Evolutionary conservation across 2,329 filamentous ascomycete genomes (phyloP).

Genomic region (Aspergillus eucalypticola): DNA sequence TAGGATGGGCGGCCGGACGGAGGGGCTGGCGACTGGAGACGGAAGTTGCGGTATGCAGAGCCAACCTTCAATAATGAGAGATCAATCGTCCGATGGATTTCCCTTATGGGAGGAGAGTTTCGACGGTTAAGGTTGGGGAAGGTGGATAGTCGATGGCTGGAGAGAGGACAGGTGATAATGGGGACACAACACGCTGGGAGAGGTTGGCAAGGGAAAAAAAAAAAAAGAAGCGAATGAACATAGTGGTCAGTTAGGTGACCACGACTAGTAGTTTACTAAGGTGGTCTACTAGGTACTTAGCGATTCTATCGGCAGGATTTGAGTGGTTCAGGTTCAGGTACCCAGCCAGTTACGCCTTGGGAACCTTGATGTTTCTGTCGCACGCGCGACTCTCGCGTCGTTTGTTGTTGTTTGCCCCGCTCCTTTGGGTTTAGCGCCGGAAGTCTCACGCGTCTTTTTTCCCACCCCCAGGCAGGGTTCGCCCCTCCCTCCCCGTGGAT

Average conservation of each 20-base stretch:
- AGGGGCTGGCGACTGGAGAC: constrained; percentile 17
- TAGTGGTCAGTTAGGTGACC: constrained; percentile 6
- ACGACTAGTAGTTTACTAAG: background rate
- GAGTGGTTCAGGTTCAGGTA: constrained; percentile 7
- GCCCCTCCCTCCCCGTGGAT: constrained; percentile 6
- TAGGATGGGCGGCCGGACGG: constrained; percentile 11
- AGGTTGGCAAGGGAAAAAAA: background rate
- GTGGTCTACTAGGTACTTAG: background rate
- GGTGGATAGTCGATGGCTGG: constrained; percentile 8
- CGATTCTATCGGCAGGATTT: background rate
- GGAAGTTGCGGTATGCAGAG: constrained; percentile 31
- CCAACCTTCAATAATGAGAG: constrained; percentile 17
- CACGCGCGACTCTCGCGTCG: constrained; percentile 32
- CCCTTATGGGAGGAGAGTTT: constrained; percentile 20
- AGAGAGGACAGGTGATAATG: background rate
- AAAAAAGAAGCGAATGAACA: constrained; percentile 16
- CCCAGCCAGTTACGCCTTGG: constrained; percentile 4
- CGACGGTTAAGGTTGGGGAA: constrained; percentile 8
- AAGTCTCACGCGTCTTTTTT: constrained; percentile 27
- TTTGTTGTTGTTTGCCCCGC: constrained; percentile 32
- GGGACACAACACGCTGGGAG: constrained; percentile 2
- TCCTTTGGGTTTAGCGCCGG: constrained; percentile 28
- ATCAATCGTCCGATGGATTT: constrained; percentile 24
- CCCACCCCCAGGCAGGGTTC: constrained; percentile 7
- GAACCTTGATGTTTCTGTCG: constrained; percentile 21